Conservation (phyloP, 805 yeast species). For the Saccharomycopsis schoenii region DNA sequence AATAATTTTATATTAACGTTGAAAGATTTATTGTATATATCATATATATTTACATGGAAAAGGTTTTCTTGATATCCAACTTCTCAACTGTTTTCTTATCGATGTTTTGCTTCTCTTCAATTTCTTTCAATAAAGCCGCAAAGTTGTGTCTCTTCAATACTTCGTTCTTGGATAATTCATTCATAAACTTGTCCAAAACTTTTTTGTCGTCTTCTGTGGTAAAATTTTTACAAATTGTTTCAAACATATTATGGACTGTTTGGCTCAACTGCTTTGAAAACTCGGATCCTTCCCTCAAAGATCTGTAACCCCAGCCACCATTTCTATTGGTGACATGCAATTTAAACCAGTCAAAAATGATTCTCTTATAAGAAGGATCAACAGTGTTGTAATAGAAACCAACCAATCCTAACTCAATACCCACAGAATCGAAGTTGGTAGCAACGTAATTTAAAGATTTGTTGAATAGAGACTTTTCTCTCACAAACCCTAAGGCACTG, state of each 20-base stretch:
- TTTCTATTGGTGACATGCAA: constrained; percentile 33
- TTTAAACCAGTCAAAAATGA: constrained; percentile 49
- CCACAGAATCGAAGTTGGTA: constrained; percentile 44
- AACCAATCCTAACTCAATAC: constrained; percentile 47
- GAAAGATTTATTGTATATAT: no score
- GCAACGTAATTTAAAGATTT: constrained; percentile 49
- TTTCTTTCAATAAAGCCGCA: neutral
- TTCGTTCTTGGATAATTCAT: neutral
- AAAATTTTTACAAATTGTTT: constrained; percentile 29
- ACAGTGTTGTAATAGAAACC: constrained; percentile 37
- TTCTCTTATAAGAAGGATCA: constrained; percentile 10
- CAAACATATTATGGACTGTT: constrained; percentile 34
- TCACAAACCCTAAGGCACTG: constrained; percentile 42
- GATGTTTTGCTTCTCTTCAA: neutral
- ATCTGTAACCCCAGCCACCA: constrained; percentile 35
- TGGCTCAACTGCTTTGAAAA: constrained; percentile 36
- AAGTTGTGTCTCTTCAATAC: neutral
- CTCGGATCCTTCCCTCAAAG: constrained; percentile 36
- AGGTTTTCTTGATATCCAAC: neutral
- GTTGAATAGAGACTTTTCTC: constrained; percentile 32
- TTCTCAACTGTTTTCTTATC: neutral
- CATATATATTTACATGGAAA: neutral
- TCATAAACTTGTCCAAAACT: constrained; percentile 24
- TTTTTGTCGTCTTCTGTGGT: constrained; percentile 34
- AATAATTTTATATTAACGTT: neutral